Evolutionary conservation across 306 rosid genomes (phyloP).

Genomic region (Vicia villosa): DNA sequence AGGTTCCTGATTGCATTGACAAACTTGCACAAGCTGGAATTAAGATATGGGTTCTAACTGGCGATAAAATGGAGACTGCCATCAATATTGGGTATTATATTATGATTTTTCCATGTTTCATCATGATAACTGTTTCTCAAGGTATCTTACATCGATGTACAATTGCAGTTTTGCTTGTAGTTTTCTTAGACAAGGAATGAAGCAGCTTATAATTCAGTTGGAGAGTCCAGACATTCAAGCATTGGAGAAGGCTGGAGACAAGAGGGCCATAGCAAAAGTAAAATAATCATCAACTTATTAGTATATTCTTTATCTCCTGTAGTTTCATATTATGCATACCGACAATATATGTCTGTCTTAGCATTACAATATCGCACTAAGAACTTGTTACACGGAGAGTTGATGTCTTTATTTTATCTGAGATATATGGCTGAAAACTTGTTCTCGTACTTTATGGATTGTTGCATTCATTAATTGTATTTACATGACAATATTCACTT

Average conservation of each 20-base stretch:
- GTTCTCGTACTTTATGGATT: too few species aligned
- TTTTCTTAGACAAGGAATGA: constrained; percentile 97
- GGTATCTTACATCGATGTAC: constrained; percentile 45
- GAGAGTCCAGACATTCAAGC: constrained; percentile 69
- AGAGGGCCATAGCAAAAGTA: constrained; percentile 63
- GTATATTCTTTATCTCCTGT: background rate
- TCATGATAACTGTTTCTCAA: constrained; percentile 18
- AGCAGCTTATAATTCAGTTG: constrained; percentile 75
- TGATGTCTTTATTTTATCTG: too few species aligned
- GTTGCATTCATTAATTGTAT: too few species aligned
- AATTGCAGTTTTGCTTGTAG: constrained; percentile 87
- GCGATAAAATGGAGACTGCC: constrained; percentile 99
- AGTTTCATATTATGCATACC: constrained; percentile 22
- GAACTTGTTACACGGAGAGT: background rate
- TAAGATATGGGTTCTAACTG: constrained; percentile 99
- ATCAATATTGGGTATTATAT: constrained; percentile 85
- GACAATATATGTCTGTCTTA: constrained; percentile 17
- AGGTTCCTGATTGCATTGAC: constrained; percentile 96
- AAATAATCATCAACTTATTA: constrained; percentile 21
- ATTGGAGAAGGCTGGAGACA: constrained; percentile 81
- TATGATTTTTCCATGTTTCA: constrained; percentile 19
- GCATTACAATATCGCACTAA: background rate
- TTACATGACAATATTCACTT: background rate
- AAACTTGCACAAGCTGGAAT: constrained; percentile 98
- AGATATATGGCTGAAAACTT: too few species aligned